Evolutionary conservation across 2,329 filamentous ascomycete species (phyloP), one percentile per base, ranked within the genome.

Genomic region (Beauveria asiatica): DNA sequence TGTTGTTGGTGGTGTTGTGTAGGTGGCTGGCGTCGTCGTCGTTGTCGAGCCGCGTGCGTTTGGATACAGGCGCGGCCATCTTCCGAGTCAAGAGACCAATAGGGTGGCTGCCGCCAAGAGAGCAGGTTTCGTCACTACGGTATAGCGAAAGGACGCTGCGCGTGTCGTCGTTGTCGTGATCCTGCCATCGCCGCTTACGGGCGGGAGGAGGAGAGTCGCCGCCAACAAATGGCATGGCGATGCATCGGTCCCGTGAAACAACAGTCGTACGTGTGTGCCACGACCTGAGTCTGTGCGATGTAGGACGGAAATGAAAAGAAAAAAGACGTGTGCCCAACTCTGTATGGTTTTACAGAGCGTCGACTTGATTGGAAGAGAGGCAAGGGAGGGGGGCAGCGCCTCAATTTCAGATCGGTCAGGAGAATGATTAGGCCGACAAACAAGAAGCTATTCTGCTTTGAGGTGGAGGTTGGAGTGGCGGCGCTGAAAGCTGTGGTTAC

Each of bases 141-240:
- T 59, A 51, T 13, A 42, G 23, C 1, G 46, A 25, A 19, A 61
- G 50, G 10, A 49, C 25, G 6, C 25, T 17, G 23, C 30, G 30
- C n/a, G 37, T 30, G 27, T 25, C n/a, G 42, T 27, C 23, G 49
- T 62, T 41, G 50, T 56, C 39, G 46, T 60, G n/a, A 37, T 44
- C 51, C 23, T 57, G 57, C 39, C 57, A 53, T 41, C 57, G 56
- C 25, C 61, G 61, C 61, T 62, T 62, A 42, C 61, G 61, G 13
- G 56, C 50, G 25, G 57, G 45, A 42, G 51, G 56, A 41, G 61
- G 51, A 51, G 45, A 44, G 61, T 33, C 37, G 56, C 46, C 46
- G 33, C 60, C 57, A 44, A 62, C 57, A 25, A 59, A 60, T n/a
- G 61, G 61, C 61, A 62, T 62, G 48, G 41, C 13, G 48, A 21